Evolutionary conservation across 2,329 filamentous ascomycete species (phyloP).

Genomic region (Monosporascus cannonballus): DNA sequence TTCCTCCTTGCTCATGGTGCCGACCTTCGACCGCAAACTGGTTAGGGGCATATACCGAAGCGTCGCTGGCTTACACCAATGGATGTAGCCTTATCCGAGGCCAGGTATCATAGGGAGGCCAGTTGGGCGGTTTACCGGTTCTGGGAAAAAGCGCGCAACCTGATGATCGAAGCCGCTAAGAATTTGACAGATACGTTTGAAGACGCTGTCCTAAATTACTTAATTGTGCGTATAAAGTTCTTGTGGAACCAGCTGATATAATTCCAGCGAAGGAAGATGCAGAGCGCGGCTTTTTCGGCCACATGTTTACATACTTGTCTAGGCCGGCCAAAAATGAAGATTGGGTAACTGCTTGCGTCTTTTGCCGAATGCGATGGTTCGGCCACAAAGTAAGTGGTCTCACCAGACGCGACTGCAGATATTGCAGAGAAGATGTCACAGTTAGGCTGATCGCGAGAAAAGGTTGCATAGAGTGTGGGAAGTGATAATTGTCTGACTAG

Average conservation of each 20-base stretch:
- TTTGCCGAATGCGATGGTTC: not conserved
- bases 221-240: no score
- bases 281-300: not conserved
- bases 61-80: not conserved
- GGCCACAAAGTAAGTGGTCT: not conserved
- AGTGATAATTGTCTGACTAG: no score
- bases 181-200: not conserved
- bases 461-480: no score
- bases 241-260: no score
- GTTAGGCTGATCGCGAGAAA: no score
- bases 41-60: no score
- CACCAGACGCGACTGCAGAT: not conserved
- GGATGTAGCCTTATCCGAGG: not conserved
- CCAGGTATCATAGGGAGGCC: not conserved
- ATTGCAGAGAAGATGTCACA: conserved; percentile 4
- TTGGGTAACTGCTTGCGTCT: not conserved
- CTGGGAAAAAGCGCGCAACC: conserved; percentile 2
- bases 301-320: not conserved
- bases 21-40: no score
- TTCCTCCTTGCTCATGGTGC: no score
- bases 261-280: not conserved
- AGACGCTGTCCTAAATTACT: no score
- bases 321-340: not conserved
- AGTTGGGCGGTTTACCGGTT: not conserved
- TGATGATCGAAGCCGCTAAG: conserved; percentile 1